Conservation (phyloP, 164 flowering plant species). For the Platanus orientalis region DNA sequence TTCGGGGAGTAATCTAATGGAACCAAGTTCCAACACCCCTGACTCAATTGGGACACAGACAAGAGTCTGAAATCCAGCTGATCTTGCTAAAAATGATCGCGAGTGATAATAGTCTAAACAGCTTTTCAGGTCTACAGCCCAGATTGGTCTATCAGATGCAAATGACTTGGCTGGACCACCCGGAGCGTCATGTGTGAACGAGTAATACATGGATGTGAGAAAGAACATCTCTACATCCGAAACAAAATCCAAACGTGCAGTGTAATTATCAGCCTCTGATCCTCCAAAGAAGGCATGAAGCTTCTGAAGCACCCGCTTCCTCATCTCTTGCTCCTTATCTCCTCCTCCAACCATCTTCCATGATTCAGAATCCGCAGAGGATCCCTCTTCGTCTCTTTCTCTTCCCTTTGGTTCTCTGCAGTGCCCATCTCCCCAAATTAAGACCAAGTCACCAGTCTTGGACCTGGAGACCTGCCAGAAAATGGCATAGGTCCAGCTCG, state of each 20-base stretch:
- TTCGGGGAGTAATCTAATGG: slow-evolving; percentile 45
- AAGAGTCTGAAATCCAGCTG: slow-evolving; percentile 52
- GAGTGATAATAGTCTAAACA: slow-evolving; percentile 48
- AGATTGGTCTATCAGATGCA: slow-evolving; percentile 41
- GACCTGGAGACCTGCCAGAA: slow-evolving; percentile 61
- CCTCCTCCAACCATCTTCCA: slow-evolving; percentile 12
- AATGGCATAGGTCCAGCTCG: slow-evolving; percentile 69
- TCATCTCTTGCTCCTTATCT: slow-evolving; percentile 23
- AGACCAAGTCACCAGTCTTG: slow-evolving; percentile 48
- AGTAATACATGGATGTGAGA: slow-evolving; percentile 60
- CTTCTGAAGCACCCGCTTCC: slow-evolving; percentile 55
- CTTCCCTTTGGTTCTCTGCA: slow-evolving; percentile 34
- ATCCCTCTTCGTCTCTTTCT: slow-evolving; percentile 10
- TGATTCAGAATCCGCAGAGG: neutral
- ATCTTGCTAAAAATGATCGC: slow-evolving; percentile 49
- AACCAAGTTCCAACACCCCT: slow-evolving; percentile 83
- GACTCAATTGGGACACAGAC: slow-evolving; percentile 63
- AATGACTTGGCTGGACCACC: slow-evolving; percentile 43
- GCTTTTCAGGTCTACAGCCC: slow-evolving; percentile 43
- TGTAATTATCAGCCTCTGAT: slow-evolving; percentile 37
- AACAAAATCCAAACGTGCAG: slow-evolving; percentile 29
- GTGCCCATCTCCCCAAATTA: slow-evolving; percentile 74
- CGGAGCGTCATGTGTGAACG: slow-evolving; percentile 38
- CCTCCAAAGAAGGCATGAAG: slow-evolving; percentile 53
- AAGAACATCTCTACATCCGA: slow-evolving; percentile 69